Percentiles rank a stretch among this genome's conserved stretches.
Conservation (phyloP, 1,284 basidiomycete species). For the Ustilago sp. region DNA sequence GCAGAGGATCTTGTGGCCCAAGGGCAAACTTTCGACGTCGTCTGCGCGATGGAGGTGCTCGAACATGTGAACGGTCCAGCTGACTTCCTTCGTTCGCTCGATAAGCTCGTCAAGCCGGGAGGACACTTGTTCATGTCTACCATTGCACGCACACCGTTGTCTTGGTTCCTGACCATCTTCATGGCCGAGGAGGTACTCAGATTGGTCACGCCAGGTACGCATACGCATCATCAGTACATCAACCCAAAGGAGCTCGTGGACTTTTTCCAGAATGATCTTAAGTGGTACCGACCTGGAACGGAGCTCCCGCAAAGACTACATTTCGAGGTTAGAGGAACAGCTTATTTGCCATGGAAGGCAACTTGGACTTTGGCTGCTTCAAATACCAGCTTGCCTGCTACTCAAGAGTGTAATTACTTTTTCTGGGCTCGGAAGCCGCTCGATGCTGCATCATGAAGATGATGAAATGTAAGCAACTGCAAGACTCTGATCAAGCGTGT, state of each 20-base stretch:
- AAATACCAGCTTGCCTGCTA: slow-evolving; percentile 32
- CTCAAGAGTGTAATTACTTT: slow-evolving; percentile 66
- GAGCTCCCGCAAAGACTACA: slow-evolving; percentile 52
- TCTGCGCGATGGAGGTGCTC: slow-evolving; percentile 97
- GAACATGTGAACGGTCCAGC: slow-evolving; percentile 96
- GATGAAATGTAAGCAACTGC: neutral
- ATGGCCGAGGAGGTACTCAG: slow-evolving; percentile 84
- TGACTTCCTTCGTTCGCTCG: slow-evolving; percentile 74
- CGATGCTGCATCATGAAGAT: neutral
- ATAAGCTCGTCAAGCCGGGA: slow-evolving; percentile 76
- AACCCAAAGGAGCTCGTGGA: slow-evolving; percentile 86
- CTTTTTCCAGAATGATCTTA: slow-evolving; percentile 79
- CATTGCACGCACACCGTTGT: slow-evolving; percentile 91
- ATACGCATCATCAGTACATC: slow-evolving; percentile 90
- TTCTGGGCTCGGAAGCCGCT: slow-evolving; percentile 66
- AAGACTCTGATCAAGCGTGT: neutral
- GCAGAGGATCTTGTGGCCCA: slow-evolving; percentile 79
- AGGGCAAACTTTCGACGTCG: slow-evolving; percentile 81
- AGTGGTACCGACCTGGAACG: slow-evolving; percentile 60
- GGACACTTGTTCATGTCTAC: slow-evolving; percentile 96
- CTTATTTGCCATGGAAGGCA: slow-evolving; percentile 59
- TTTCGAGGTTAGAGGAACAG: slow-evolving; percentile 61
- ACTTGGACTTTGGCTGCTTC: slow-evolving; percentile 52
- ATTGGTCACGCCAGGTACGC: slow-evolving; percentile 88
- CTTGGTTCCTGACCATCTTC: slow-evolving; percentile 89